phyloP scores from a whole-genome alignment of 2,329 filamentous ascomycete species.

The Diaporthe sp. region DNA sequence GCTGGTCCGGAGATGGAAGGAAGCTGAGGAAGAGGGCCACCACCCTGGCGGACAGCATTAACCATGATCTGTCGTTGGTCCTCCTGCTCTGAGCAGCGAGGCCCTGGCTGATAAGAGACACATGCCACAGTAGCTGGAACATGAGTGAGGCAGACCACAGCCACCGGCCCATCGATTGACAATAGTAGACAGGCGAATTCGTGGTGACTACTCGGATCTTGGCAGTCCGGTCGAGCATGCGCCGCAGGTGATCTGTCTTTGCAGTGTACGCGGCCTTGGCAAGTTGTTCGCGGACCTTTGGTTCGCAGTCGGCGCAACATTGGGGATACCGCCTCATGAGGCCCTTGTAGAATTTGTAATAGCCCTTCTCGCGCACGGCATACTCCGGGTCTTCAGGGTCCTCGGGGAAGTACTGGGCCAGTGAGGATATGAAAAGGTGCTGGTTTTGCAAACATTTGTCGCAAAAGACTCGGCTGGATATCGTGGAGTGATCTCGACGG shows the following conservation, averaged over 20 bases:
- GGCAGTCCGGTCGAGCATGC: conserved; percentile 77
- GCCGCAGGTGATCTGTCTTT: conserved; percentile 82
- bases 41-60: conserved; percentile 26
- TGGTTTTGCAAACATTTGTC: conserved; percentile 89
- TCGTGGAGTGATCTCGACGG: conserved; percentile 52
- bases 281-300: conserved; percentile 77
- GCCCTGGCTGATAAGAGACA: conserved; percentile 49
- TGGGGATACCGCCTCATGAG: conserved; percentile 90
- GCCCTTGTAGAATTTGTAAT: conserved; percentile 76
- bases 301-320: conserved; percentile 85
- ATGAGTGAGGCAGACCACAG: conserved; percentile 63
- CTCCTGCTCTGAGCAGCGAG: conserved; percentile 27
- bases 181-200: conserved; percentile 56
- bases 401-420: conserved; percentile 83
- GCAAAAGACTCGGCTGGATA: conserved; percentile 70
- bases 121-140: conserved; percentile 66
- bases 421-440: conserved; percentile 78
- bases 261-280: conserved; percentile 82
- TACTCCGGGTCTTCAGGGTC: conserved; percentile 77
- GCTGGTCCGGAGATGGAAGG: conserved; percentile 55
- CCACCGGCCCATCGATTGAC: conserved; percentile 57
- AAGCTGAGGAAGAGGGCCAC: conserved; percentile 48
- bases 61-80: conserved; percentile 42
- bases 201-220: conserved; percentile 56
- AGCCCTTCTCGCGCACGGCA: conserved; percentile 73